phyloP scores from a whole-genome alignment of 306 rosid genomes.

The Begonia fuchsioides region DNA sequence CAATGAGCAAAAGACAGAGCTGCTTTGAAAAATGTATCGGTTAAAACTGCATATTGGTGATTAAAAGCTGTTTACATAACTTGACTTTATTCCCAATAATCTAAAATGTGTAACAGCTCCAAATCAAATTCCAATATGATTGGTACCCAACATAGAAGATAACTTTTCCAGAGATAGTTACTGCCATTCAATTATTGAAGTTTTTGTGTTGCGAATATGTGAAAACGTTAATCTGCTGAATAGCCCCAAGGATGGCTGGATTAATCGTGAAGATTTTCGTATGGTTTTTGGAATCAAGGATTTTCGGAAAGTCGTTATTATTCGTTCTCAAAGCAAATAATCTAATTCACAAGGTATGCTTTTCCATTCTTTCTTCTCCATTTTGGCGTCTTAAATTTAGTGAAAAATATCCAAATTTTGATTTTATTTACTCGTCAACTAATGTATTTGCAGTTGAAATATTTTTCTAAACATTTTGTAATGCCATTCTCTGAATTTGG shows the following conservation, averaged over 20 bases:
- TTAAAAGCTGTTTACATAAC: no score
- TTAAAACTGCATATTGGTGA: no score
- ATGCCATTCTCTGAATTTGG: neutral
- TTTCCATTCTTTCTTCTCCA: slow-evolving; percentile 4
- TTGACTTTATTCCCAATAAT: no score
- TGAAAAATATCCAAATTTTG: neutral
- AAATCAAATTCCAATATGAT: no score
- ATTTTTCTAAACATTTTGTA: neutral
- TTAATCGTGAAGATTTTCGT: slow-evolving; percentile 50
- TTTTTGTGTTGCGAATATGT: neutral
- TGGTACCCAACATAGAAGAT: no score
- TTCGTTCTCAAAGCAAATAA: slow-evolving; percentile 54
- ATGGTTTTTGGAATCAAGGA: slow-evolving; percentile 46
- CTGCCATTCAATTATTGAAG: neutral
- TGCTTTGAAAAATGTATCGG: neutral
- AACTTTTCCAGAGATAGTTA: no score
- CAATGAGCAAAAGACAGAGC: neutral
- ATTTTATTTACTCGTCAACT: neutral
- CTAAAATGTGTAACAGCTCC: no score
- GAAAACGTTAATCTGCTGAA: neutral
- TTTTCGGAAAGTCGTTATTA: slow-evolving; percentile 49
- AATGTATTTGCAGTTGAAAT: neutral
- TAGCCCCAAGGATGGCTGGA: slow-evolving; percentile 93
- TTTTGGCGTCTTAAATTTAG: neutral
- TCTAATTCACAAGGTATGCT: slow-evolving; percentile 53